These are phyloP conservation scores for Clavariopsis aquatica DNA, from an alignment of 495 filamentous ascomycete genomes.

Conservation along the genomic window DNA sequence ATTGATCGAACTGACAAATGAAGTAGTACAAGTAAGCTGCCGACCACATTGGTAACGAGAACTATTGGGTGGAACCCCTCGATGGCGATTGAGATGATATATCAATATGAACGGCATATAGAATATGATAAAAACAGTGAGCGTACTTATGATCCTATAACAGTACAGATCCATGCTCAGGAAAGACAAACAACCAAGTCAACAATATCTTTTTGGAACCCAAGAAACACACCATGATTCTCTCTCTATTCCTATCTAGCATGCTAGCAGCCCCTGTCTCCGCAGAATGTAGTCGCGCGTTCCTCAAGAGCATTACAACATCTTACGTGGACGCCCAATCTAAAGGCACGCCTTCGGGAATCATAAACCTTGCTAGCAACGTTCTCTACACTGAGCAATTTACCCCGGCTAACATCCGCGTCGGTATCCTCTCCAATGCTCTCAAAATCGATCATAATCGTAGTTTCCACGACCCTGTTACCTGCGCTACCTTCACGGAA, in stretches of 20 bases:
- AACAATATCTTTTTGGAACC: not conserved
- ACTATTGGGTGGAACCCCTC: not conserved
- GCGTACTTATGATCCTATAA: not conserved
- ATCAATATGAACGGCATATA: slow-evolving; percentile 4
- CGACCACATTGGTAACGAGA: not conserved
- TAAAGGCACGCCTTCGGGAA: not conserved
- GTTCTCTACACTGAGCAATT: slow-evolving; percentile 28
- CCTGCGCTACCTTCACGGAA: slow-evolving; percentile 32
- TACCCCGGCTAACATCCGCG: slow-evolving; percentile 5
- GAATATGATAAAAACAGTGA: not conserved
- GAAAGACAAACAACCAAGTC: not conserved
- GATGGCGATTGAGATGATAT: not conserved
- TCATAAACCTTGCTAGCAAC: slow-evolving; percentile 3
- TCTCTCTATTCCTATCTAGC: not conserved
- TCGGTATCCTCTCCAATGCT: slow-evolving; percentile 19
- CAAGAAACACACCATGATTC: not conserved
- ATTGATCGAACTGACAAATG: slow-evolving; percentile 1
- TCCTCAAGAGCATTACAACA: slow-evolving; percentile 14
- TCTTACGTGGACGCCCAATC: slow-evolving; percentile 17
- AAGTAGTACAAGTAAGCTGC: not conserved
- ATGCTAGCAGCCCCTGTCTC: slow-evolving; percentile 7
- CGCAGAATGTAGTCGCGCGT: slow-evolving; percentile 15
- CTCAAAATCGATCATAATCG: slow-evolving; percentile 19
- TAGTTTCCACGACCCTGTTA: slow-evolving; percentile 19
- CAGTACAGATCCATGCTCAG: not conserved